phyloP scores from a whole-genome alignment of 2,329 filamentous ascomycete species.

The Pseudodiploospora longispora region DNA sequence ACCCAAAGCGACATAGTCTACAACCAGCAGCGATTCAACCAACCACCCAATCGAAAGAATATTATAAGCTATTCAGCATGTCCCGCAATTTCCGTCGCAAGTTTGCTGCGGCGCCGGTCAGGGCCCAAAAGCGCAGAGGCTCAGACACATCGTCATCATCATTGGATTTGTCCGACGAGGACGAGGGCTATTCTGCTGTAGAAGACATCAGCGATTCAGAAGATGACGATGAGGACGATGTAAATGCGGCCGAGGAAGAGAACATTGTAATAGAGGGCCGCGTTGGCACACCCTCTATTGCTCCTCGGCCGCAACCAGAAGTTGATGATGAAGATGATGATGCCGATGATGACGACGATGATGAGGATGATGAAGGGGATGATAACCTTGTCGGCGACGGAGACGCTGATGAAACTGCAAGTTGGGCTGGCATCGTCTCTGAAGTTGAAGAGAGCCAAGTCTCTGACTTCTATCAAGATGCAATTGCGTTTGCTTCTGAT shows the following conservation, averaged over 20 bases:
- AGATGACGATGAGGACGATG: slow-evolving; percentile 70
- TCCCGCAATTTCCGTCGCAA: slow-evolving; percentile 47
- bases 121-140: slow-evolving; percentile 37
- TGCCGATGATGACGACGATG: slow-evolving; percentile 28
- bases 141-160: slow-evolving; percentile 49
- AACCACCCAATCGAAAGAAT: too few species aligned
- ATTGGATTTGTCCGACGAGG: slow-evolving; percentile 56
- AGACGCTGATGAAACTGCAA: slow-evolving; percentile 36
- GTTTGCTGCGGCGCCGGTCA: slow-evolving; percentile 33
- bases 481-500: slow-evolving; percentile 35
- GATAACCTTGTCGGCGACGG: slow-evolving; percentile 27
- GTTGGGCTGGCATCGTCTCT: slow-evolving; percentile 49
- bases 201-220: slow-evolving; percentile 72
- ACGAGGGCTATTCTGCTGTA: slow-evolving; percentile 66
- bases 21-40: too few species aligned
- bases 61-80: slow-evolving; percentile 25
- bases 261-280: slow-evolving; percentile 51
- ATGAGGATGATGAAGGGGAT: slow-evolving; percentile 31
- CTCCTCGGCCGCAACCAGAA: slow-evolving; percentile 42
- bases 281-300: slow-evolving; percentile 26
- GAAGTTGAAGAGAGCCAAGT: slow-evolving; percentile 35
- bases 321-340: slow-evolving; percentile 31
- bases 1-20: too few species aligned
- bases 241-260: slow-evolving; percentile 70
- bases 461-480: slow-evolving; percentile 34